These are phyloP conservation scores for Cajanus cajan DNA, from an alignment of 306 rosid species.

Conservation along the genomic window DNA sequence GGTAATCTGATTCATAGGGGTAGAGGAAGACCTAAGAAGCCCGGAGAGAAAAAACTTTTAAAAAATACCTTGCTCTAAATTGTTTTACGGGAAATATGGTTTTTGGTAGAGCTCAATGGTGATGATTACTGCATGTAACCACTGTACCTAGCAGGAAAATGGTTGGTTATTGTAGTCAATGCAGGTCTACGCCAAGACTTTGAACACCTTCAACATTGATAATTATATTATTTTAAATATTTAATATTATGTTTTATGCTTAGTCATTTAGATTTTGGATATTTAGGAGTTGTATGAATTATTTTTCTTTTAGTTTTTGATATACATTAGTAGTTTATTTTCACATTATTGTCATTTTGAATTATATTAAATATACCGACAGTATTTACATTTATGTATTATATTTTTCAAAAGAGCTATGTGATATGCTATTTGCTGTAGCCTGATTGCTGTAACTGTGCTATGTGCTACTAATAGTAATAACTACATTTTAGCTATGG, in stretches of 20 bases:
- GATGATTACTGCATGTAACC: background rate
- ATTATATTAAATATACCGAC: background rate
- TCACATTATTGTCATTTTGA: background rate
- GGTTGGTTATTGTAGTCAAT: constrained; percentile 2
- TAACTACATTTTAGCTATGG: background rate
- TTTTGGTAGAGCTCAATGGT: background rate
- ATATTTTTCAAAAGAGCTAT: background rate
- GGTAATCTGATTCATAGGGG: background rate
- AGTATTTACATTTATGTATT: background rate
- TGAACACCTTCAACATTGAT: constrained; percentile 9
- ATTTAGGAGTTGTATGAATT: background rate
- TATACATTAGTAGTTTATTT: background rate
- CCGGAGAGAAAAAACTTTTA: background rate
- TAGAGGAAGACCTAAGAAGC: background rate
- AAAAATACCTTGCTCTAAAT: background rate
- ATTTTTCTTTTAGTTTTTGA: background rate
- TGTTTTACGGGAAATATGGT: background rate
- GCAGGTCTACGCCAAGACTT: background rate
- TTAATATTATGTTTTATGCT: constrained; percentile 1
- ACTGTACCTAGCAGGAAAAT: background rate
- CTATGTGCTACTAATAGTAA: background rate
- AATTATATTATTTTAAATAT: background rate
- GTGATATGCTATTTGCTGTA: background rate
- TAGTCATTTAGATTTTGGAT: background rate
- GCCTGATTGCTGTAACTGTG: background rate